Base-by-base conservation (phyloP, 2,329 filamentous ascomycete genomes). In the Madurella fahalii region DNA sequence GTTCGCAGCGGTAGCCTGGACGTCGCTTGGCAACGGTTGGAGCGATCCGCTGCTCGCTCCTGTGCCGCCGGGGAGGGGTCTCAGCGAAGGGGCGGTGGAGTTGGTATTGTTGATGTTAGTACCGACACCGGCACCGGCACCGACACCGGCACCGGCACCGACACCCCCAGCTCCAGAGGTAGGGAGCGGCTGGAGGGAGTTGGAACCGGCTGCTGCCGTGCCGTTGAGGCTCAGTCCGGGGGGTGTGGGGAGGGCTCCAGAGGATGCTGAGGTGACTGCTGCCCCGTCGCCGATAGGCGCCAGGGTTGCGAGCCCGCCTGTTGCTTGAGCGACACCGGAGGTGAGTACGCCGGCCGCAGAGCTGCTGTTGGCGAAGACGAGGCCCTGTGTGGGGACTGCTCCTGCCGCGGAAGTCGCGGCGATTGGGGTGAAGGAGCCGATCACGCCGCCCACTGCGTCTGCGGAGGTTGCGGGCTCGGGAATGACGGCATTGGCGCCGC, bases 371-470 rank as follows among this genome's bases (percentile, higher is more conserved):
- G 42, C 5, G 50, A 56, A 56, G 37, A 47, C 32, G 39, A 53
- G 50, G 46, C 50, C 42, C 16, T 53, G 34, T 18, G 43, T 17
- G 12, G 56, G 48, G 9, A 20, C 34, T 12, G 42, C 45, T 9
- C 40, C 39, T 13, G 40, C 46, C 13, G 32, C 40, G 25, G 20
- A 16, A 4, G 39, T 47, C 5, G 30, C 16, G 13, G 31, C 40
- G 32, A 53, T 45, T 8, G 39, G 57, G 15, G 42, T 51, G 47
- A 57, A 55, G 31, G 53, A 52, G 31, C 50, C 54, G 39, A 58
- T 46, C 7, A 37, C 18, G 1, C 17, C 50, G 18, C 32, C 43
- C 15, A n/a, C 50, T 4, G 39, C 37, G 16, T 25, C 17, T 17
- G 25, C 40, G 40, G 40, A 42, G 40, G 13, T 42, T 4, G 40